Evolutionary conservation across 2,329 filamentous ascomycete genomes (phyloP).

Genomic region (Cladophialophora yegresii): DNA sequence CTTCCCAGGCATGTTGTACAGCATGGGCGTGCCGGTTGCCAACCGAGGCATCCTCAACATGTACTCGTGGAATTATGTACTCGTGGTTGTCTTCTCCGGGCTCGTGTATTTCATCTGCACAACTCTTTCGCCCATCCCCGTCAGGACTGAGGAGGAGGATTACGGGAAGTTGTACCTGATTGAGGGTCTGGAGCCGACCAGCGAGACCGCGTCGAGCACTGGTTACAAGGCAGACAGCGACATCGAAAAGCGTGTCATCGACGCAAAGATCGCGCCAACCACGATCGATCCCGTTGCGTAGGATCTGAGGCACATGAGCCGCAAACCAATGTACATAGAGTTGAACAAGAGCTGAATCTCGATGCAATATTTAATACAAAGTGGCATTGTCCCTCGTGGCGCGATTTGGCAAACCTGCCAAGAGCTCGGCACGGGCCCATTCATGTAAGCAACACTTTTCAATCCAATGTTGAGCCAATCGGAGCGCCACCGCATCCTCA

Average conservation of each 20-base stretch:
- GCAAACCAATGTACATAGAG: neutral
- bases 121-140: slow-evolving; percentile 5
- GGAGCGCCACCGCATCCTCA: neutral
- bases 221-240: neutral
- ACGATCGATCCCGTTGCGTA: neutral
- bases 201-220: slow-evolving; percentile 5
- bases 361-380: neutral
- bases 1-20: slow-evolving; percentile 54
- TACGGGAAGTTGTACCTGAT: slow-evolving; percentile 13
- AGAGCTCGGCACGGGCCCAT: neutral
- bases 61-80: slow-evolving; percentile 61
- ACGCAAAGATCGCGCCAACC: neutral
- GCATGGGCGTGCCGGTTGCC: slow-evolving; percentile 35
- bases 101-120: slow-evolving; percentile 9
- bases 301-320: neutral
- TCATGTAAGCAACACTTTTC: neutral
- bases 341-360: neutral
- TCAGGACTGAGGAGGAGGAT: slow-evolving; percentile 16
- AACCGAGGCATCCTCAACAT: slow-evolving; percentile 54
- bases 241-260: neutral
- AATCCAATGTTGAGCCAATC: neutral
- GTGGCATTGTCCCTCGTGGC: no score
- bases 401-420: neutral
- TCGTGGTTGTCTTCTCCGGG: slow-evolving; percentile 20
- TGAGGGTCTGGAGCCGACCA: slow-evolving; percentile 10